Conservation (phyloP, 2,329 filamentous ascomycete species). For the Aspergillus neoniger region DNA sequence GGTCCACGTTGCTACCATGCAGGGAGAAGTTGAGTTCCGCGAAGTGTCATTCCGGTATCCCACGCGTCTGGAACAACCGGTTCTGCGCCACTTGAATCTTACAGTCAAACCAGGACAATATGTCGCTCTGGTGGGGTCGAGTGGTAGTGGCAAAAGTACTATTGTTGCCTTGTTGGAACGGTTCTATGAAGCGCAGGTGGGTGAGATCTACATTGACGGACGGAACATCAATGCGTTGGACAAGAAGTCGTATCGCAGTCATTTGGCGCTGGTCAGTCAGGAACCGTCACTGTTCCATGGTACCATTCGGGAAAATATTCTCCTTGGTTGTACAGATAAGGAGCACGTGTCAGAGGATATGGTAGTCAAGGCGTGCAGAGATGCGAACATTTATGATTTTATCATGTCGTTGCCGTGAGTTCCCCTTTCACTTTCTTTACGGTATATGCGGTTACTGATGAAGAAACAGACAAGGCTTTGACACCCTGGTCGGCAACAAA, state of each 20-base stretch:
- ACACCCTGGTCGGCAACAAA: constrained; percentile 26
- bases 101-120: constrained; percentile 50
- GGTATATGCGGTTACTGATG: not conserved
- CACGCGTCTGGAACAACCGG: constrained; percentile 18
- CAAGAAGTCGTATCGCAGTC: constrained; percentile 60
- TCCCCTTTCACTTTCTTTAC: not conserved
- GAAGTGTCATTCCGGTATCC: constrained; percentile 44
- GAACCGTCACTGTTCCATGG: constrained; percentile 70
- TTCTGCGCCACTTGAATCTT: constrained; percentile 23
- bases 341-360: constrained; percentile 17
- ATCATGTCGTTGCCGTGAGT: constrained; percentile 28
- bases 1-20: constrained; percentile 55
- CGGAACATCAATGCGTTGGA: constrained; percentile 59
- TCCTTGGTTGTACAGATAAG: constrained; percentile 52
- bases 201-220: constrained; percentile 65
- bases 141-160: constrained; percentile 62
- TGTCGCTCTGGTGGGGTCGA: constrained; percentile 56
- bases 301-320: constrained; percentile 66
- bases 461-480: constrained; percentile 23
- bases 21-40: constrained; percentile 38
- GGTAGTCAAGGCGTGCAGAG: constrained; percentile 24
- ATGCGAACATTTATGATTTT: constrained; percentile 33
- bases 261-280: constrained; percentile 69
- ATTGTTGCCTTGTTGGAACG: constrained; percentile 61
- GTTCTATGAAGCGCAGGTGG: constrained; percentile 68